Base-by-base conservation (phyloP, 129 eudicot species). In the Lactuca saligna region DNA sequence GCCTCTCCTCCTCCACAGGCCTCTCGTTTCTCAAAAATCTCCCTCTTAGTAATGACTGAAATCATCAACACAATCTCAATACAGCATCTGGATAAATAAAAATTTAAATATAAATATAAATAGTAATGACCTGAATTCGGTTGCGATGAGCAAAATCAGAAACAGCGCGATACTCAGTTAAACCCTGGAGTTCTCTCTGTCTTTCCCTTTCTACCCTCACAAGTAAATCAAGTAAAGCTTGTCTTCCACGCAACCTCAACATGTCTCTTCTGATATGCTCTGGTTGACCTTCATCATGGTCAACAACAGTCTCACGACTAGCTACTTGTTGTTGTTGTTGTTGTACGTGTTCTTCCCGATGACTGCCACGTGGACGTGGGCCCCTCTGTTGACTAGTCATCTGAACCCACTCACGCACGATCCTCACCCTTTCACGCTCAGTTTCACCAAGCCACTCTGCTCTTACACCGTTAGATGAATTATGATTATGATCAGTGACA, bases 101-200 rank as follows among this genome's bases (percentile, higher is more conserved):
- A n/a, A n/a, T n/a, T n/a, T n/a, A n/a, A n/a, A n/a, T n/a, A n/a
- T n/a, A n/a, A n/a, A n/a, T n/a, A n/a, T n/a, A n/a, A n/a, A n/a
- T n/a, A n/a, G n/a, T n/a, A n/a, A n/a, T n/a, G n/a, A 93, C 99
- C 97, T 93, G 99, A 78, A 93, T 87, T 32, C 97, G 88, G 51
- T 84, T 93, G 58, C 99, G 95, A 69, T 93, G 97, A 42, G 99
- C 99, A 78, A 93, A 93, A 76, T 93, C 97, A 68, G 97, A 85
- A 75, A 93, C 99, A 70, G 99, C 99, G 38, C 99, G 92, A 82
- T 79, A 82, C 75, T 93, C 99, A 53, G 86, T 72, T 73, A 93
- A 77, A 63, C 95, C 91, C 72, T 89, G 80, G 69, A 93, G 97
- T 81, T 93, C 99, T 81, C 97, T 81, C 76, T 89, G 97, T 50